Percentiles rank a stretch among this genome's conserved stretches.
Evolutionary conservation across 305 asterid species (phyloP).

Genomic region (Fraxinus ornus): DNA sequence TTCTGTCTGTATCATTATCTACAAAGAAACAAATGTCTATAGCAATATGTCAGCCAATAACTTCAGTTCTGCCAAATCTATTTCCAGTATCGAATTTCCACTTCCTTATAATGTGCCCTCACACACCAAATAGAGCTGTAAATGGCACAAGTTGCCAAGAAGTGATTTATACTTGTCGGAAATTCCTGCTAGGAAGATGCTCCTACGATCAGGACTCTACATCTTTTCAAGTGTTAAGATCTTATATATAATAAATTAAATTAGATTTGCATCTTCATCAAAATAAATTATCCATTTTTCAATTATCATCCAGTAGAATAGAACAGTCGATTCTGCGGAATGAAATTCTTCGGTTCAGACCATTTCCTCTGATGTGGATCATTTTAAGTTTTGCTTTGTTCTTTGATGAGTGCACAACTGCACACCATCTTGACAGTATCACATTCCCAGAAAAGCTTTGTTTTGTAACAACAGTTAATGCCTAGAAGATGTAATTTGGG

Average conservation of each 20-base stretch:
- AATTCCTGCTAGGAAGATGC: neutral
- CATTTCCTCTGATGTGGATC: neutral
- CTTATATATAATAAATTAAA: neutral
- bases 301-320: neutral
- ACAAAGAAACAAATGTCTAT: neutral
- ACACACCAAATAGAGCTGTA: neutral
- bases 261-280: neutral
- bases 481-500: neutral
- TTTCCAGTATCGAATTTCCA: neutral
- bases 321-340: neutral
- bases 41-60: neutral
- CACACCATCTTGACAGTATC: neutral
- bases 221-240: neutral
- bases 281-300: neutral
- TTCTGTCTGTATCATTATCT: neutral
- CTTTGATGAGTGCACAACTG: neutral
- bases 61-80: neutral
- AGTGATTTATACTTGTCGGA: neutral
- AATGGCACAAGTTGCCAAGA: neutral
- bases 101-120: neutral
- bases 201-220: neutral
- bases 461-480: neutral
- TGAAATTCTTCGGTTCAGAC: neutral
- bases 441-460: neutral
- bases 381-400: neutral